phyloP scores from a whole-genome alignment of 306 rosid species.

The Vigna mungo region DNA sequence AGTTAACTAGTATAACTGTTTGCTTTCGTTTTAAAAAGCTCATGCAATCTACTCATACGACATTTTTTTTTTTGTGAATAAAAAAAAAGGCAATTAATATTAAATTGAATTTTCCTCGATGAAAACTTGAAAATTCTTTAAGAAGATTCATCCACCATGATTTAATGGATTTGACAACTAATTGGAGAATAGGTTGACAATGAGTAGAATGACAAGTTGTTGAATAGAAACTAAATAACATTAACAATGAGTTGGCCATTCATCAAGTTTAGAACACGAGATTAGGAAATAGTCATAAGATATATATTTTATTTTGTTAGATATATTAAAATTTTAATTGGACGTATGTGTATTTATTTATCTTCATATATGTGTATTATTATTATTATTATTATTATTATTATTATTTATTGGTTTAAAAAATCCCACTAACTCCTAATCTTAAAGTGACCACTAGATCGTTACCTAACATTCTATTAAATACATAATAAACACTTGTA shows the following conservation, averaged over 20 bases:
- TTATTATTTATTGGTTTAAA: too few relatives aligned
- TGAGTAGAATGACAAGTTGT: neutral
- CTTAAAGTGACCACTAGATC: neutral
- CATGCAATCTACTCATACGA: neutral
- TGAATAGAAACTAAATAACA: neutral
- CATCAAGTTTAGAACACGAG: neutral
- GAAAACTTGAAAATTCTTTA: neutral
- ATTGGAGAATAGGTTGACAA: neutral
- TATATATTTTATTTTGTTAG: neutral
- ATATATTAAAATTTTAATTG: neutral
- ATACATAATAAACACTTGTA: neutral
- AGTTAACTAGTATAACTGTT: too few relatives aligned
- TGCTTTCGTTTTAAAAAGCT: neutral
- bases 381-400: too few relatives aligned
- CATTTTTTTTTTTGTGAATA: neutral
- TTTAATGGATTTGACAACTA: neutral
- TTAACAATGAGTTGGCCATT: neutral
- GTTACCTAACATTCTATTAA: neutral
- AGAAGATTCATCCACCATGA: neutral
- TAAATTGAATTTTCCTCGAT: neutral
- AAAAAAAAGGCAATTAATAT: too few relatives aligned
- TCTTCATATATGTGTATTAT: neutral
- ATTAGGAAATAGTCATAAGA: neutral
- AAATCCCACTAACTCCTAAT: neutral
- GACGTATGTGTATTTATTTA: neutral